A percentile compares a stretch with the other conserved stretches of the same genome.
These are phyloP conservation scores for Smallanthus sonchifolius DNA, from an alignment of 129 eudicot genomes.

Conservation along the genomic window DNA sequence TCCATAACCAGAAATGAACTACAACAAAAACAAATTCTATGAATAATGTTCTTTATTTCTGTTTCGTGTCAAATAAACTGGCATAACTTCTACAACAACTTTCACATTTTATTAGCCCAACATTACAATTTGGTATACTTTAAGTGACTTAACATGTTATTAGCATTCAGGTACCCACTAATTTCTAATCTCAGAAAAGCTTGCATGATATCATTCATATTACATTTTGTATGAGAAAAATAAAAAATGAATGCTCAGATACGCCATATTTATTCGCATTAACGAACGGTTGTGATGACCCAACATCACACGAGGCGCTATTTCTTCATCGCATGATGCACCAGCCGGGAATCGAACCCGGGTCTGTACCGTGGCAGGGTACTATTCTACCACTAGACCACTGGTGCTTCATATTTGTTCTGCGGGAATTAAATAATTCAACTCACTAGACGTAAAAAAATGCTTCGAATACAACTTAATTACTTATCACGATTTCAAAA, in stretches of 20 bases:
- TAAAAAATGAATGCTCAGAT: not conserved
- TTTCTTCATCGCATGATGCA: conserved; percentile 22
- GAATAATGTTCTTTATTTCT: not conserved
- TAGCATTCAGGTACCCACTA: conserved; percentile 2
- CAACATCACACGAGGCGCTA: conserved; percentile 11
- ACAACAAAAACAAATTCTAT: not conserved
- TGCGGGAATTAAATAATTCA: no score
- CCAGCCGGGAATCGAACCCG: conserved; percentile 99
- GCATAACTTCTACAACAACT: conserved; percentile 1
- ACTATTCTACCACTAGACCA: conserved; percentile 99
- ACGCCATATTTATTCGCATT: not conserved
- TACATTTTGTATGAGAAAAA: no score
- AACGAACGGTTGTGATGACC: conserved; percentile 7
- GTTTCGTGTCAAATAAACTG: not conserved
- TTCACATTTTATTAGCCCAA: not conserved
- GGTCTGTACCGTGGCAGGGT: conserved; percentile 99
- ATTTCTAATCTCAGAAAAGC: not conserved
- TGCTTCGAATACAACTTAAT: no score
- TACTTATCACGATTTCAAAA: no score
- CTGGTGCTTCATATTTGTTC: conserved; percentile 47
- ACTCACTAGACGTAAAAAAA: no score
- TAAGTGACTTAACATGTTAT: not conserved
- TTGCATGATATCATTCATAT: no score
- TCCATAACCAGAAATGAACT: not conserved
- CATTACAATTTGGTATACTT: conserved; percentile 2